Base-by-base conservation (phyloP, 2,329 filamentous ascomycete species). In the Berkeleyomyces rouxiae region DNA sequence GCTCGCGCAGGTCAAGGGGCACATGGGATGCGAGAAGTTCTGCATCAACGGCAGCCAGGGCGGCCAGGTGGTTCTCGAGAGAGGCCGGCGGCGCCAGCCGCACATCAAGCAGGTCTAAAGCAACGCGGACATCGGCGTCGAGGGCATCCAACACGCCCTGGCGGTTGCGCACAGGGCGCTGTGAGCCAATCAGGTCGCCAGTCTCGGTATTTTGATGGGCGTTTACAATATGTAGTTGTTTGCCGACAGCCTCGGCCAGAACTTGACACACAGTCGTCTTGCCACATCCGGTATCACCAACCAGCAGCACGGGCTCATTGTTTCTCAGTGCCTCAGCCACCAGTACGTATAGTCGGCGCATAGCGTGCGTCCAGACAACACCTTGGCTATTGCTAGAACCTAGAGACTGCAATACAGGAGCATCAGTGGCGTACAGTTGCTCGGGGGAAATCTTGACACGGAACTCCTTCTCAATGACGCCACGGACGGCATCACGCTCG, bases 121-220 rank as follows among this genome's bases (percentile, higher is more conserved):
- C 74, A 13, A 74, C 67, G 9, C 72, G 67, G 37, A 96, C 73
- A 68, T 87, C 83, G n/a, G 78, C 72, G 40, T 78, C 76, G 39
- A 97, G 75, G 1, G 81, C 72, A 37, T 86, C 82, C 43, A 88
- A 75, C 42, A 95, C 82, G 0, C 82, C 82, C 11, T 85, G 82
- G 49, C 91, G 83, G 71, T 97, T 97, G 66, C 95, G 82, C 31
- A 97, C 82, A 3, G 93, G 93, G 65, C 93, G 79, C 72, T 99
- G 93, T 2, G 93, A 93, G 67, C 93, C 93, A 67, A 99, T 97
- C 9, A 99, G 78, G 72, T 99, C 93, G 13, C 93, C 92, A 0
- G 95, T 97, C 72, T 99, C 95, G 0, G 93, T 91, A 67, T 99
- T 99, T 68, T 97, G 92, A 73, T 99, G 95, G 2, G 95, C 93